Evolutionary conservation across 2,329 filamentous ascomycete species (phyloP), one percentile per base, ranked within the genome.

Genomic region (Talaromyces sp.): DNA sequence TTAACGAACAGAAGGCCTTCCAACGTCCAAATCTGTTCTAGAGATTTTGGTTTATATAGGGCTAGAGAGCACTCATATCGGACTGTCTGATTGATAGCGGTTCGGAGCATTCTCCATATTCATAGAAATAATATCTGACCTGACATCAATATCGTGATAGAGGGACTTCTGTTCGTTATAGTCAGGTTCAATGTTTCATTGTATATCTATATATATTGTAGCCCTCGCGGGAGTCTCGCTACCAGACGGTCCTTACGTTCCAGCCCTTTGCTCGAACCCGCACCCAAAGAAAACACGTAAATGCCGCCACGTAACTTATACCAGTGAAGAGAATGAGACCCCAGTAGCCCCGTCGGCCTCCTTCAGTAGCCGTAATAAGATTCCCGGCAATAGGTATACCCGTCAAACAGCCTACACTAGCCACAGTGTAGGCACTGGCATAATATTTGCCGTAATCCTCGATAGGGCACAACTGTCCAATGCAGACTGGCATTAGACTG

Each of bases 381-480:
- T 66, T 69, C 1, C 72, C 72, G 2, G 72, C 72, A 27, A 72
- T 69, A 5, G 71, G 72, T 31, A 74, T 72, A 17, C 69, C 67
- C 1, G 69, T 68, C 40, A 73, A 40, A 8, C 68, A 69, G 7
- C 72, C 72, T 62, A 73, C 62, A 49, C 70, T 71, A 8, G 67
- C 70, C 22, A 73, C 69, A 8, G 70, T 75, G 53, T 68, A 76
- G 17, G 68, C 69, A 25, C 74, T 79, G 1, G 75, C 73, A 43
- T 74, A 78, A n/a, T 77, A 73, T 25, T 74, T 73, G 0, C 78
- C 78, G 69, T 81, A 82, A 36, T 79, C 72, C 27, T 76, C 71
- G 0, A 77, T 79, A 2, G 70, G 68, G 65, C 81, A 83, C 6
- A 84, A 73, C 68, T 83, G 80, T 2, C 80, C 80, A 3, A 84